These are phyloP conservation scores for Alloascoidea africana DNA, from an alignment of 805 yeast genomes.

Conservation along the genomic window DNA sequence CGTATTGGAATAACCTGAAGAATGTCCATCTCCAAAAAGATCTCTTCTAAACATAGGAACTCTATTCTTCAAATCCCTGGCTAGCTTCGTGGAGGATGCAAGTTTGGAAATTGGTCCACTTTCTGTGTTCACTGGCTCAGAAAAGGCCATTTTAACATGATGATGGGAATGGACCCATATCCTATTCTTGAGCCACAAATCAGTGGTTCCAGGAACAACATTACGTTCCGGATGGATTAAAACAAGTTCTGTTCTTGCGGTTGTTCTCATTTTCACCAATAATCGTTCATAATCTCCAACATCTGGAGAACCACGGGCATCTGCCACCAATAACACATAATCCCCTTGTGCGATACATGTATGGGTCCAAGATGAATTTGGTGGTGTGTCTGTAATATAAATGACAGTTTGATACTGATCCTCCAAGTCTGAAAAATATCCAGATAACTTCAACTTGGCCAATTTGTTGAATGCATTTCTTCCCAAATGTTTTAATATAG, in stretches of 20 bases:
- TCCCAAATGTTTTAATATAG: constrained; percentile 69
- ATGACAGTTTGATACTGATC: constrained; percentile 80
- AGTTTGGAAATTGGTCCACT: too few species aligned
- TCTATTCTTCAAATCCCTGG: not conserved
- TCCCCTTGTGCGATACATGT: constrained; percentile 96
- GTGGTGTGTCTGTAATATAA: constrained; percentile 77
- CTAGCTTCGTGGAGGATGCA: not conserved
- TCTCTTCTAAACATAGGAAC: not conserved
- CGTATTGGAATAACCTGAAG: constrained; percentile 14
- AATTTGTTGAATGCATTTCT: constrained; percentile 85
- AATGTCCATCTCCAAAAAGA: not conserved
- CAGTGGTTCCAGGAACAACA: constrained; percentile 77
- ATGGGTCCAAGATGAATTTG: constrained; percentile 76
- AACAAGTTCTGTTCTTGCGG: constrained; percentile 80
- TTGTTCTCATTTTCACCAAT: constrained; percentile 57
- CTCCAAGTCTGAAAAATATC: constrained; percentile 82
- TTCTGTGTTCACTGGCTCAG: not conserved
- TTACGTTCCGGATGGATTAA: constrained; percentile 69
- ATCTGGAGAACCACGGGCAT: constrained; percentile 56
- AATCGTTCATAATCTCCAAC: constrained; percentile 80
- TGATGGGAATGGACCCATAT: constrained; percentile 91
- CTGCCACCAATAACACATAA: constrained; percentile 79
- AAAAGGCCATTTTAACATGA: constrained; percentile 62
- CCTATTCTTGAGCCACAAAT: constrained; percentile 70
- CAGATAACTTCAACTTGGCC: constrained; percentile 73